Conservation (phyloP, 225 moss, liverwort and hornwort genomes). For the Asterella californica region DNA sequence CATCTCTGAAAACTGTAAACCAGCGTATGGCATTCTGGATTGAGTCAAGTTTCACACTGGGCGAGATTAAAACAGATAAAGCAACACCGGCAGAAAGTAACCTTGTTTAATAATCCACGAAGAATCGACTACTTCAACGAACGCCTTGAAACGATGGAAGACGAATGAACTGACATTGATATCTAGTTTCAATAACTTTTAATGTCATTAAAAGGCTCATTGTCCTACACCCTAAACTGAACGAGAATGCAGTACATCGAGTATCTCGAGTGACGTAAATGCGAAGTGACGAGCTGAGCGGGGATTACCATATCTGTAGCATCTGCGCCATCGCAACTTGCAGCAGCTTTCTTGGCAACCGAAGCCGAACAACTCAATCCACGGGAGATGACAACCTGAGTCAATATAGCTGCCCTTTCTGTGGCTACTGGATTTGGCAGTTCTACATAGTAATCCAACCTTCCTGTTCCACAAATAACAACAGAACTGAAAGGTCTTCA, state of each 20-base stretch:
- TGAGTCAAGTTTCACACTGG: background rate
- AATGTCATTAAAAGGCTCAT: background rate
- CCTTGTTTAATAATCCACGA: background rate
- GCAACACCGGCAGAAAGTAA: background rate
- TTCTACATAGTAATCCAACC: constrained; percentile 84
- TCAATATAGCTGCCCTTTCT: constrained; percentile 81
- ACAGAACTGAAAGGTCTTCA: background rate
- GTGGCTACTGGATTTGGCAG: constrained; percentile 75
- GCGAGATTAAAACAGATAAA: background rate
- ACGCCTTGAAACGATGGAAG: background rate
- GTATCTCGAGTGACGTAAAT: background rate
- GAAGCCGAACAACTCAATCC: constrained; percentile 61
- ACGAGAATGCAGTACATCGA: background rate
- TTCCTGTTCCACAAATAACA: constrained; percentile 42
- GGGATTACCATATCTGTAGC: constrained; percentile 65
- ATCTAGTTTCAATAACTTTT: background rate
- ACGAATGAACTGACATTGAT: background rate
- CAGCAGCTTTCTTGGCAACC: constrained; percentile 76
- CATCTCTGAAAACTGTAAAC: background rate
- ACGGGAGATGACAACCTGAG: constrained; percentile 68
- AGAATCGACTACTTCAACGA: background rate
- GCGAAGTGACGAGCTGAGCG: background rate
- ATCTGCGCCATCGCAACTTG: constrained; percentile 86
- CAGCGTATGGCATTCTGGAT: background rate
- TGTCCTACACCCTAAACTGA: background rate